Evolutionary conservation across 2,329 filamentous ascomycete genomes (phyloP).

Genomic region (Exophiala sp.): DNA sequence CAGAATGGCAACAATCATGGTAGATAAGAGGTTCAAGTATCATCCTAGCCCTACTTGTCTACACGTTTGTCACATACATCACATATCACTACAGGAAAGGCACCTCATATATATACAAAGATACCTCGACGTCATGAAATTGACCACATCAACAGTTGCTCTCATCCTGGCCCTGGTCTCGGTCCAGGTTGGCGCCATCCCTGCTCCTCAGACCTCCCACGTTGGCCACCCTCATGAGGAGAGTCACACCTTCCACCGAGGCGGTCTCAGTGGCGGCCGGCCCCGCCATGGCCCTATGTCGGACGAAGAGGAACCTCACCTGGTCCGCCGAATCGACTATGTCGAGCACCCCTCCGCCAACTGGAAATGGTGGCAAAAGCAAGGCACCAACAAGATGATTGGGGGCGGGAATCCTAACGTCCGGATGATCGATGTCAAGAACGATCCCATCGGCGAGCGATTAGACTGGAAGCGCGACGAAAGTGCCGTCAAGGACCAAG

Average conservation of each 20-base stretch:
- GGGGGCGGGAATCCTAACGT: neutral
- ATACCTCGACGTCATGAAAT: conserved; percentile 4
- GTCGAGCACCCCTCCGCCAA: neutral
- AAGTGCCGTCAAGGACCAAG: neutral
- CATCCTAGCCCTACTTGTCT: neutral
- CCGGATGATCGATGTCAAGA: neutral
- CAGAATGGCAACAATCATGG: neutral
- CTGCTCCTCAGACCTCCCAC: conserved; percentile 3
- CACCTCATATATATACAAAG: neutral
- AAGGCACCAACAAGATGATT: neutral
- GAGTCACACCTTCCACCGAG: neutral
- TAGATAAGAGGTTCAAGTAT: neutral
- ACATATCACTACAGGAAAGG: neutral
- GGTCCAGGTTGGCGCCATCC: conserved; percentile 14
- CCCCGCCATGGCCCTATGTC: conserved; percentile 12
- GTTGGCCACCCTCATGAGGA: too few species aligned
- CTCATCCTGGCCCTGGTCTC: conserved; percentile 17
- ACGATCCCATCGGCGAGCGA: neutral
- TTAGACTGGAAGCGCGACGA: neutral
- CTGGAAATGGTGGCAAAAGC: conserved; percentile 6
- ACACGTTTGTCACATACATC: neutral
- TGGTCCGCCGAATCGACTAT: neutral
- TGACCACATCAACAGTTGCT: conserved; percentile 13
- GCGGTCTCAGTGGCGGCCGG: neutral
- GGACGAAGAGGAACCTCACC: neutral